These are phyloP conservation scores for Phialophora expanda DNA, from an alignment of 2,329 filamentous ascomycete genomes.

Conservation along the genomic window DNA sequence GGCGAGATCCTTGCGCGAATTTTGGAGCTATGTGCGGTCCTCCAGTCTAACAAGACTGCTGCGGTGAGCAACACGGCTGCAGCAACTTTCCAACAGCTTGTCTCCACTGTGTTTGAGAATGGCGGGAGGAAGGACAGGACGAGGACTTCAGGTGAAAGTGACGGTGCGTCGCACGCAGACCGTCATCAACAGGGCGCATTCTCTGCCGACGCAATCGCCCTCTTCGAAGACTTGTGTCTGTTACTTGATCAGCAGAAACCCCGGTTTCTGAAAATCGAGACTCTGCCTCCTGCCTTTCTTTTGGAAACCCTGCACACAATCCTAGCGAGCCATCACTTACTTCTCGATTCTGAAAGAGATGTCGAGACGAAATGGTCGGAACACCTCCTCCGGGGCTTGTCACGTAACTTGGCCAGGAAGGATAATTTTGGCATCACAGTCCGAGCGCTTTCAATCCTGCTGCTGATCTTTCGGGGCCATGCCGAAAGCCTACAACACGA, in stretches of 20 bases:
- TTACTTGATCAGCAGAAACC: conserved; percentile 83
- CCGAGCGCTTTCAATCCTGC: conserved; percentile 30
- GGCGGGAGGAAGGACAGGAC: conserved; percentile 52
- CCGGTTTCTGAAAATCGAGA: conserved; percentile 78
- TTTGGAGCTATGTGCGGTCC: conserved; percentile 86
- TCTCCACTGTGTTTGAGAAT: conserved; percentile 92
- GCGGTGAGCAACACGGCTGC: conserved; percentile 95
- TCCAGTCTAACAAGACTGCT: conserved; percentile 89
- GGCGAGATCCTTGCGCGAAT: conserved; percentile 80
- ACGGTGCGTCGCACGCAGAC: conserved; percentile 27
- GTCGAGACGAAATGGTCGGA: conserved; percentile 77
- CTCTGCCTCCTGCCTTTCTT: conserved; percentile 79
- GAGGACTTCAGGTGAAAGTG: conserved; percentile 16
- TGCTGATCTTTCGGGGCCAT: conserved; percentile 22
- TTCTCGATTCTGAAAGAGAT: conserved; percentile 79
- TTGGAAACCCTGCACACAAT: conserved; percentile 92
- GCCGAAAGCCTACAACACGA: conserved; percentile 53
- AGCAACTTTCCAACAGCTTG: conserved; percentile 92
- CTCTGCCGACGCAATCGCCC: conserved; percentile 50
- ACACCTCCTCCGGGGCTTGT: conserved; percentile 50
- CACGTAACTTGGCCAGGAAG: conserved; percentile 27
- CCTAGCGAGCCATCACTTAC: conserved; percentile 78
- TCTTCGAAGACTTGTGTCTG: conserved; percentile 89
- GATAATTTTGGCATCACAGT: conserved; percentile 33
- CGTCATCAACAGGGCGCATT: conserved; percentile 27